phyloP scores from a whole-genome alignment of 129 eudicot species.

The Daucus carota region DH1_v3.0 NC_030386.2:31427001-31427500 shows the following conservation, averaged over 20 bases:
- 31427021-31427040: slow-evolving; percentile 73
- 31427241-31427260: too few relatives aligned
- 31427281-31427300: neutral
- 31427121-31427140: neutral
- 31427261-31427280: too few relatives aligned
- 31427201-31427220: too few relatives aligned
- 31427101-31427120: neutral
- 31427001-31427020: slow-evolving; percentile 6
- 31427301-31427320: neutral
- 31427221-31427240: too few relatives aligned
- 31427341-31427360: neutral
- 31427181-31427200: neutral
- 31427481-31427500: neutral
- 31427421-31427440: too few relatives aligned
- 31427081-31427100: slow-evolving; percentile 20
- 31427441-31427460: neutral
- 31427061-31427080: slow-evolving; percentile 70
- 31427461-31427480: neutral
- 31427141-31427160: neutral
- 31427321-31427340: neutral
- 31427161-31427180: neutral
- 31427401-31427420: too few relatives aligned
- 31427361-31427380: too few relatives aligned
- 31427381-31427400: too few relatives aligned
- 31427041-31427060: slow-evolving; percentile 78